Evolutionary conservation across 2,329 filamentous ascomycete genomes (phyloP), one percentile per base, ranked within the genome.

Genomic region (Ceratocystis variospora): DNA sequence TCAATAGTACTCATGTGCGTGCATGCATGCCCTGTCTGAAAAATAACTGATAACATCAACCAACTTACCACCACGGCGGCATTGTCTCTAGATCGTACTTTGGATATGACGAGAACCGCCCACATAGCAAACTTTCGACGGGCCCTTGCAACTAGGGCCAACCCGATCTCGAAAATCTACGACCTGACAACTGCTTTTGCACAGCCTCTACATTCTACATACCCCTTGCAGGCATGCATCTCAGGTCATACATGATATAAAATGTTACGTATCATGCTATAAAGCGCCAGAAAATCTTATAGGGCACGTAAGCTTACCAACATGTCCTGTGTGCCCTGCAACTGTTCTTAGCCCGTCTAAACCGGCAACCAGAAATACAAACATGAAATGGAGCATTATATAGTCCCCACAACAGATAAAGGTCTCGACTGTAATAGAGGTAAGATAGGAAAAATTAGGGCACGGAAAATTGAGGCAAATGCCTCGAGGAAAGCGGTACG

Each of bases 181-280:
- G 25, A 22, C 53, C 15, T 57, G 53, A 57, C 53, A 57, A n/a
- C 46, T 50, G 2, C 10, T 57, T 57, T 57, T 57, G 53, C 53
- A 57, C 53, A 19, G 53, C 53, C 53, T 57, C 53, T 5, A 31
- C 22, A 22, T 37, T 57, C 53, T 5, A 31, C 22, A 22, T 37
- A 37, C 53, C 53, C 53, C 53, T 57, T 57, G 53, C 53, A 57
- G 53, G 5, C 53, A 57, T 31, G 53, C 53, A 57, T 28, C 17
- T 57, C n/a, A 10, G 15, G 19, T 55, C 3, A 19, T 55, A 55
- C 50, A 55, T 25, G 50, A 12, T 25, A 4, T 25, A 33, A 31
- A 5, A 31, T 57, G 53, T 22, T 31, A 57, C 53, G 25, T 57
- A 57, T 17, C 53, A 57, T 15, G 22, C 10, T 31, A 15, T 57